Percentiles rank a stretch among this genome's conserved stretches.
Conservation (phyloP, 139 green algal species). For the Chlamydomonas schloesseri region DNA sequence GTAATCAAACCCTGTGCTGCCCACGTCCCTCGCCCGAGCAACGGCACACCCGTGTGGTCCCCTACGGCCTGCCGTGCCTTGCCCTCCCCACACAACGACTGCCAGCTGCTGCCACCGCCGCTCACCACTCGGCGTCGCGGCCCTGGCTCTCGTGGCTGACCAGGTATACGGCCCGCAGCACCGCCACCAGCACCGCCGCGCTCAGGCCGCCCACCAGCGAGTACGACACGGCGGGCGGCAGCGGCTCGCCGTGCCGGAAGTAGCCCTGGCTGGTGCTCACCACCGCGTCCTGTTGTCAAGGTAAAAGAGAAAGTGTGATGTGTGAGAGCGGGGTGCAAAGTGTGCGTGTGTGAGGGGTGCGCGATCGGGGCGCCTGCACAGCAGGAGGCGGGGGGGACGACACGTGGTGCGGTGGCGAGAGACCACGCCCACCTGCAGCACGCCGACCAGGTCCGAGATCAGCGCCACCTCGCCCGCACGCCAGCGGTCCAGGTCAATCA, state of each 20-base stretch:
- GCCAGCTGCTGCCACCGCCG: too few species aligned
- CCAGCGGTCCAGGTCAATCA: not conserved
- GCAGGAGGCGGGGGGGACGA: too few species aligned
- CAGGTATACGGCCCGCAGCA: constrained; percentile 38
- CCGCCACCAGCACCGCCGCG: constrained; percentile 20
- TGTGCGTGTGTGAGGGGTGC: not conserved
- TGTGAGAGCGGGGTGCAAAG: not conserved
- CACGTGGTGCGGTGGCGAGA: too few species aligned
- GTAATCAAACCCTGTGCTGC: too few species aligned
- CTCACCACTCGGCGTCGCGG: constrained; percentile 30
- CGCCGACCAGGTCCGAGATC: constrained; percentile 5
- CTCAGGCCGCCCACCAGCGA: not conserved
- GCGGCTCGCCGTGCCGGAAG: constrained; percentile 19
- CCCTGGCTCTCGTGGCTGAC: constrained; percentile 28
- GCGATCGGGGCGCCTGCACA: too few species aligned
- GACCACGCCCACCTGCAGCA: constrained; percentile 29
- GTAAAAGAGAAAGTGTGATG: not conserved
- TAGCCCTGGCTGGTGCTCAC: constrained; percentile 40
- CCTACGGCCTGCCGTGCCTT: too few species aligned
- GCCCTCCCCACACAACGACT: too few species aligned
- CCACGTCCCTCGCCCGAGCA: too few species aligned
- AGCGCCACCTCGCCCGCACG: not conserved
- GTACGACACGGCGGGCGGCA: constrained; percentile 22
- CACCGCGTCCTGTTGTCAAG: constrained; percentile 16
- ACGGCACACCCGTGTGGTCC: too few species aligned